These are phyloP conservation scores for Barbarea vulgaris DNA, from an alignment of 345 rosid genomes.

Conservation along the genomic window DNA sequence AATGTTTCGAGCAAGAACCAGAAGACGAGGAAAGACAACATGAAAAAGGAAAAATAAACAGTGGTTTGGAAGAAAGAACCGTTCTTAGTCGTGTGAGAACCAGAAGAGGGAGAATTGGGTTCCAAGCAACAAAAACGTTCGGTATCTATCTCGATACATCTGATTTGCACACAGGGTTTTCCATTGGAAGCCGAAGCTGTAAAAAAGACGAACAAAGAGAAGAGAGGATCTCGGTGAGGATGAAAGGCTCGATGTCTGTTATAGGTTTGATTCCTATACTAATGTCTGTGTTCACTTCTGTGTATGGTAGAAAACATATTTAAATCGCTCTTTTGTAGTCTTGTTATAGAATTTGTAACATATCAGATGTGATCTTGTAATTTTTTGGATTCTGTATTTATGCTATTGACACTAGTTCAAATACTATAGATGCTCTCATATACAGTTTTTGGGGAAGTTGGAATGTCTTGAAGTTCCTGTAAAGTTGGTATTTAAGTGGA, in stretches of 20 bases:
- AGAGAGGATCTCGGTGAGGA: conserved; percentile 21
- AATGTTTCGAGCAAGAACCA: conserved; percentile 15
- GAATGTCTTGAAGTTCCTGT: not conserved
- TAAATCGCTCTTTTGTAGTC: not conserved
- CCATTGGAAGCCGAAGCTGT: not conserved
- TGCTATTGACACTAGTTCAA: not conserved
- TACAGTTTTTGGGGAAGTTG: not conserved
- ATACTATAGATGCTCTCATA: not conserved
- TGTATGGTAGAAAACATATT: conserved; percentile 15
- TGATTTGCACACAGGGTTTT: conserved; percentile 30
- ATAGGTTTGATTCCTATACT: conserved; percentile 21
- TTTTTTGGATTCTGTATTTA: not conserved
- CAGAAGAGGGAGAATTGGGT: conserved; percentile 30
- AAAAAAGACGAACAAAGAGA: not conserved
- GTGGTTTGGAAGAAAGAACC: not conserved
- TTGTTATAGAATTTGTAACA: conserved; percentile 13
- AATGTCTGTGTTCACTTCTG: conserved; percentile 13
- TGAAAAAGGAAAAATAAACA: not conserved
- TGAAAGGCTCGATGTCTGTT: conserved; percentile 16
- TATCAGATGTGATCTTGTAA: not conserved
- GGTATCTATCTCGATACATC: conserved; percentile 35
- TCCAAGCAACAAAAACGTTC: conserved; percentile 23
- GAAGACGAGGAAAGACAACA: not conserved
- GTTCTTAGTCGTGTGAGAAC: conserved; percentile 8
- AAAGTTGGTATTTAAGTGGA: not conserved